These are phyloP conservation scores for Viola pubescens DNA, from an alignment of 441 rosid genomes.

Conservation along the genomic window DNA sequence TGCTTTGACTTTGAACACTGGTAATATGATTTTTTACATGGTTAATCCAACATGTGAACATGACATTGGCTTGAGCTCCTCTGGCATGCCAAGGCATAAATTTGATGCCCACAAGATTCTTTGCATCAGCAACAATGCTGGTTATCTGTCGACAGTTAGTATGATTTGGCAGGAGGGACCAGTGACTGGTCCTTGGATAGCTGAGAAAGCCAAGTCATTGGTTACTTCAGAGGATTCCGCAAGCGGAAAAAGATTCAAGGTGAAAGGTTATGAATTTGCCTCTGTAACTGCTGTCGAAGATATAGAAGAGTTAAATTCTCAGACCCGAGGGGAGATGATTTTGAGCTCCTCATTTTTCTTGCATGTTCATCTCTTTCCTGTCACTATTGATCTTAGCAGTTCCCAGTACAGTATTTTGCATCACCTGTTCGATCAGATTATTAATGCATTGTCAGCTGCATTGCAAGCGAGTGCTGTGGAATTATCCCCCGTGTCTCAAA, in stretches of 20 bases:
- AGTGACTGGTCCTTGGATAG: slow-evolving; percentile 60
- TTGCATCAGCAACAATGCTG: slow-evolving; percentile 39
- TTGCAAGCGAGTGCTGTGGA: slow-evolving; percentile 21
- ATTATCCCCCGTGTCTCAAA: slow-evolving; percentile 37
- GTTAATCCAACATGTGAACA: slow-evolving; percentile 38
- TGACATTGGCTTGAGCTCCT: slow-evolving; percentile 28
- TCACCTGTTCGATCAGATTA: slow-evolving; percentile 47
- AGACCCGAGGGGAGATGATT: slow-evolving; percentile 55
- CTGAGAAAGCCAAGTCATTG: slow-evolving; percentile 69
- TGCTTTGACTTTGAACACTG: slow-evolving; percentile 51
- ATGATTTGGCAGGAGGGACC: slow-evolving; percentile 77
- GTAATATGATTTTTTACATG: slow-evolving; percentile 53
- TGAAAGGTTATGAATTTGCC: slow-evolving; percentile 66
- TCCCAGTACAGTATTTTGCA: slow-evolving; percentile 43
- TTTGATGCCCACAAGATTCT: slow-evolving; percentile 49
- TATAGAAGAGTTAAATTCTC: slow-evolving; percentile 48
- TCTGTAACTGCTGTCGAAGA: slow-evolving; percentile 49
- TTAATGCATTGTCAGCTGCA: slow-evolving; percentile 35
- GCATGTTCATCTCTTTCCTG: slow-evolving; percentile 48
- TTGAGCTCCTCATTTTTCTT: slow-evolving; percentile 58
- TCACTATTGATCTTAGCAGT: slow-evolving; percentile 37
- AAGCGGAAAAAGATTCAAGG: slow-evolving; percentile 37
- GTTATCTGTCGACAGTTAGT: slow-evolving; percentile 51
- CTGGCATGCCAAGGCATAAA: slow-evolving; percentile 24
- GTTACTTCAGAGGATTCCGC: slow-evolving; percentile 55